Evolutionary conservation across 1,284 basidiomycete genomes (phyloP).

Genomic region (Rhodofomes roseus): DNA sequence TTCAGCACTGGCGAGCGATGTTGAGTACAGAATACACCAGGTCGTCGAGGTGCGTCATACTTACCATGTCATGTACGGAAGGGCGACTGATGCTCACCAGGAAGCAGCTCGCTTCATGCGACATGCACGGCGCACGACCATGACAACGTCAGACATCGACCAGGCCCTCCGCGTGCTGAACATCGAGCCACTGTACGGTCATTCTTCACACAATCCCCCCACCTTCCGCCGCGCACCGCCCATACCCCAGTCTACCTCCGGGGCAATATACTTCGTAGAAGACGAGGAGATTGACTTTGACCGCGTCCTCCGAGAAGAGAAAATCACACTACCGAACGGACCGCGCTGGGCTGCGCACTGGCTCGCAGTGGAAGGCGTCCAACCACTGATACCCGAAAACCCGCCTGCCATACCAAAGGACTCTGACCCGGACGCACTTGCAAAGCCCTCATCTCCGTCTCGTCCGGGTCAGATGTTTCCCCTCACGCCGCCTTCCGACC

Average conservation of each 20-base stretch:
- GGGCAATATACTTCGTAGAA: conserved; percentile 87
- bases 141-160: conserved; percentile 90
- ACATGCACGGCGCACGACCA: conserved; percentile 83
- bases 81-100: conserved; percentile 36
- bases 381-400: conserved; percentile 95
- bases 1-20: conserved; percentile 87
- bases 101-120: conserved; percentile 97
- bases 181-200: conserved; percentile 89
- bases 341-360: conserved; percentile 90
- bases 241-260: conserved; percentile 55
- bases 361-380: conserved; percentile 97
- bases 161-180: conserved; percentile 91
- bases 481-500: conserved; percentile 27
- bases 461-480: conserved; percentile 28
- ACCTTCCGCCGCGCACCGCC: conserved; percentile 73
- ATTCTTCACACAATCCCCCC: conserved; percentile 66
- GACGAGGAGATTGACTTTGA: conserved; percentile 99
- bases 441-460: conserved; percentile 11
- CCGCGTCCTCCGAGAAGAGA: conserved; percentile 79
- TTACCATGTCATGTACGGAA: not conserved
- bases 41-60: conserved; percentile 70
- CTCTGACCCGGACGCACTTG: conserved; percentile 33
- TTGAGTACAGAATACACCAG: conserved; percentile 95
- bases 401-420: conserved; percentile 78
- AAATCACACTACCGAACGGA: conserved; percentile 73